Base-by-base conservation (phyloP, 108 stramenopile species). In the Cyclotella atomus region DNA sequence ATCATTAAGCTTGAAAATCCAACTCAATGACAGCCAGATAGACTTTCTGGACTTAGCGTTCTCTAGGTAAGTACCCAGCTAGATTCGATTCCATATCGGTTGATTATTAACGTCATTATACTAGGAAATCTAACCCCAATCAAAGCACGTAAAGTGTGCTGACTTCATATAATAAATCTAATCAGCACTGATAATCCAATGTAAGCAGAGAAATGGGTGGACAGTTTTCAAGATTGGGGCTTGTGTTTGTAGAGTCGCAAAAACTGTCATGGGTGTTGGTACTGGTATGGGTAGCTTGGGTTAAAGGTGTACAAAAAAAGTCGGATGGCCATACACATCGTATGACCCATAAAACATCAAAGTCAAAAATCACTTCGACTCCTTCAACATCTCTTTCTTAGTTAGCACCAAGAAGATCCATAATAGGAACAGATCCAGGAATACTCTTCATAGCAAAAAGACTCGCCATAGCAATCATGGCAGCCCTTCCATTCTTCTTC, bases 381-480 rank as follows among this genome's bases (percentile, higher is more conserved):
- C 41, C 2, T 44, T 46, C 6, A 23, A 25, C 8, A 8, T 29
- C 29, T 7, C 17, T 61, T 32, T 60, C 62, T 88, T 91, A 91
- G 74, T 87, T 77, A 43, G 86, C 86, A 14, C 87, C 86, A 57
- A 95, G 72, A 50, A 95, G 44, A 68, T 95, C 91, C 94, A 95
- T 95, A 76, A 95, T 80, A 24, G 94, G 94, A 43, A 95, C 94
- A 41, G 89, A 90, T 80, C 94, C 94, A 14, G 91, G 91, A 65
- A 95, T 88, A 44, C 82, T 53, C 82, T 95, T 88, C 62, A 84
- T 82, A 50, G 94, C 88, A 68, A 95, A 93, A 36, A 95, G 88
- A 67, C 84, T 85, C 21, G 94, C 94, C 94, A 95, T 95, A 36
- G 94, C 94, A 67, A 95, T 95, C 94, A 95, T 95, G 21, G 94